A percentile compares a stretch with the other conserved stretches of the same genome.
phyloP scores from a whole-genome alignment of 1,284 basidiomycete species.

The Singerocomus inundabilis region DNA sequence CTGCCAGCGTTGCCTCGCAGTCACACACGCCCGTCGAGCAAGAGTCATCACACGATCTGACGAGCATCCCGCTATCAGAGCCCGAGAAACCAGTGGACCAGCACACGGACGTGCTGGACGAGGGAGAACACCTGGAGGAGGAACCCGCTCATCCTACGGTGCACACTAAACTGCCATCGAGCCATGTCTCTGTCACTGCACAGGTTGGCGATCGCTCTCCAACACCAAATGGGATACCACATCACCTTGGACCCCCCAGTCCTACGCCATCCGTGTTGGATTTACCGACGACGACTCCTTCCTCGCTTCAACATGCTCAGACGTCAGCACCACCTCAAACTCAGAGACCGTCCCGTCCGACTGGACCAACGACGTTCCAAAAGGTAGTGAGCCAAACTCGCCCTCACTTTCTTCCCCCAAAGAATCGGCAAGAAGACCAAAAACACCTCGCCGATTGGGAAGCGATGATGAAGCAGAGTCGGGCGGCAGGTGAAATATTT shows the following conservation, averaged over 20 bases:
- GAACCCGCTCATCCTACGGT: constrained; percentile 41
- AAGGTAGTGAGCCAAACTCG: constrained; percentile 77
- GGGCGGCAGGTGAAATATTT: constrained; percentile 56
- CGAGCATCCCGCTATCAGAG: constrained; percentile 43
- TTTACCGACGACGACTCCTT: constrained; percentile 8
- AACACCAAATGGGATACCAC: not conserved
- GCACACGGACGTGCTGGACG: constrained; percentile 8
- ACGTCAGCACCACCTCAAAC: constrained; percentile 11
- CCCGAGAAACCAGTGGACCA: not conserved
- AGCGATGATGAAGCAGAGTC: constrained; percentile 85
- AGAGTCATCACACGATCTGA: constrained; percentile 41
- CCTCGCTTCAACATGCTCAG: constrained; percentile 13
- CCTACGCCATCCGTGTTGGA: constrained; percentile 6
- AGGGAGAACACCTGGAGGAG: constrained; percentile 12
- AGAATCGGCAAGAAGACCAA: constrained; percentile 74
- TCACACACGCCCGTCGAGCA: constrained; percentile 32
- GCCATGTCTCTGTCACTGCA: constrained; percentile 22
- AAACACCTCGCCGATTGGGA: constrained; percentile 90
- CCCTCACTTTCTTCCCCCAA: constrained; percentile 83
- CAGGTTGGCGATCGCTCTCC: not conserved
- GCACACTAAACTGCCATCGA: constrained; percentile 37
- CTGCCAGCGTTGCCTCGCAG: constrained; percentile 19
- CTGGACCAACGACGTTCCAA: constrained; percentile 67
- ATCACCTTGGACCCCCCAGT: not conserved
- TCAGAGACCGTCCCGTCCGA: constrained; percentile 51